Percentiles rank a stretch among this genome's conserved stretches.
Conservation (phyloP, 2,329 filamentous ascomycete species). For the Ceratocystis cubensis region DNA sequence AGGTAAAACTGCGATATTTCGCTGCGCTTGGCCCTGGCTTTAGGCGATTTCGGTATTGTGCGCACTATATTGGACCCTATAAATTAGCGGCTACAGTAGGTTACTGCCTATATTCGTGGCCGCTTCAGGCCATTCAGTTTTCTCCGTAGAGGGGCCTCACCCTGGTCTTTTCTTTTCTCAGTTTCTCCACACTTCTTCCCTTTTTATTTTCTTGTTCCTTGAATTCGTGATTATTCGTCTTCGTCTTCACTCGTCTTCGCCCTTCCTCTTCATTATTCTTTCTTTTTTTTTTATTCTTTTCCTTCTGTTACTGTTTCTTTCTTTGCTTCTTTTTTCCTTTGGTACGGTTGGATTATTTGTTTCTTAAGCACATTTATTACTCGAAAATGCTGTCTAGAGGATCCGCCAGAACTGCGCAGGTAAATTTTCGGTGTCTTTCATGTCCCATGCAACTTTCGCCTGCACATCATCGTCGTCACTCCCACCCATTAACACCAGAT, state of each 20-base stretch:
- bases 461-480: not conserved
- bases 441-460: not conserved
- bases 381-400: slow-evolving; percentile 46
- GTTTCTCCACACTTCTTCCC: slow-evolving; percentile 10
- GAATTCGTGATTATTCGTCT: slow-evolving; percentile 9
- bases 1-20: slow-evolving; percentile 14
- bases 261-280: slow-evolving; percentile 16
- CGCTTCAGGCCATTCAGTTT: not conserved
- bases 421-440: slow-evolving; percentile 30
- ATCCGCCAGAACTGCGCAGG: slow-evolving; percentile 45
- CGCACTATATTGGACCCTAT: slow-evolving; percentile 1
- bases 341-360: slow-evolving; percentile 10
- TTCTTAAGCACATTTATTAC: slow-evolving; percentile 20
- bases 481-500: not conserved
- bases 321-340: slow-evolving; percentile 12
- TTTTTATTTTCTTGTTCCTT: slow-evolving; percentile 7
- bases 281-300: slow-evolving; percentile 10
- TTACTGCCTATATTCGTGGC: not conserved
- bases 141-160: slow-evolving; percentile 1
- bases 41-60: not conserved
- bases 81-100: not conserved
- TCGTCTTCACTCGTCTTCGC: slow-evolving; percentile 20
- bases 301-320: slow-evolving; percentile 19
- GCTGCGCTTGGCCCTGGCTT: not conserved
- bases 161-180: slow-evolving; percentile 9